Evolutionary conservation across 202 grass and related monocot species (phyloP).

Genomic region (Cymbopogon flexuosus): DNA sequence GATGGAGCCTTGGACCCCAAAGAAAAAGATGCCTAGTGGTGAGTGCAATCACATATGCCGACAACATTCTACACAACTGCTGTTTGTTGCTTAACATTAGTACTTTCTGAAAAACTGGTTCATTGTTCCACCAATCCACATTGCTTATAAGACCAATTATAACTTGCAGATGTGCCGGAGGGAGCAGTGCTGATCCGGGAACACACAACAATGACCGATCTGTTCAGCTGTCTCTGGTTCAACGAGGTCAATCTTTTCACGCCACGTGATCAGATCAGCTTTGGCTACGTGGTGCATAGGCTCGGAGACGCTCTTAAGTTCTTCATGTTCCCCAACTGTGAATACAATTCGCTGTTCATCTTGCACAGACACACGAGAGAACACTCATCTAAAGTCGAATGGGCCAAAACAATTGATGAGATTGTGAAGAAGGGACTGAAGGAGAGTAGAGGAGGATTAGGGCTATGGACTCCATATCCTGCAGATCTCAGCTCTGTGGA

Average conservation of each 20-base stretch:
- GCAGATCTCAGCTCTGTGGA: conserved; percentile 54
- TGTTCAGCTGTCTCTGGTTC: conserved; percentile 99
- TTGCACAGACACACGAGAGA: conserved; percentile 86
- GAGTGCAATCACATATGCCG: conserved; percentile 23
- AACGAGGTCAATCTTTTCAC: conserved; percentile 98
- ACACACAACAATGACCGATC: conserved; percentile 70
- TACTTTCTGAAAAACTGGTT: neutral
- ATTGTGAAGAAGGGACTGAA: conserved; percentile 67
- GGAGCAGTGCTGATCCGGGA: conserved; percentile 90
- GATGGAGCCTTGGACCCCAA: conserved; percentile 69
- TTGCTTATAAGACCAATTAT: neutral
- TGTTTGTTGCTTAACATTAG: neutral
- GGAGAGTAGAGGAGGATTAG: conserved; percentile 80
- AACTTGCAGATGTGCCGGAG: conserved; percentile 76
- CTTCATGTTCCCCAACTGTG: conserved; percentile 98
- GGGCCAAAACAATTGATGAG: conserved; percentile 84
- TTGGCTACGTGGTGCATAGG: conserved; percentile 67
- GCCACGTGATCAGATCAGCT: conserved; percentile 93
- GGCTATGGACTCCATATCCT: conserved; percentile 74
- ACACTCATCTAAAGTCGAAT: conserved; percentile 84
- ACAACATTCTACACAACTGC: neutral
- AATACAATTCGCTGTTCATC: conserved; percentile 93
- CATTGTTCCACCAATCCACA: neutral
- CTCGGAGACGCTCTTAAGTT: conserved; percentile 58
- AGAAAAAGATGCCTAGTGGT: conserved; percentile 70